Conservation (phyloP, 2,329 filamentous ascomycete genomes). For the Alternaria tenuissima region DNA sequence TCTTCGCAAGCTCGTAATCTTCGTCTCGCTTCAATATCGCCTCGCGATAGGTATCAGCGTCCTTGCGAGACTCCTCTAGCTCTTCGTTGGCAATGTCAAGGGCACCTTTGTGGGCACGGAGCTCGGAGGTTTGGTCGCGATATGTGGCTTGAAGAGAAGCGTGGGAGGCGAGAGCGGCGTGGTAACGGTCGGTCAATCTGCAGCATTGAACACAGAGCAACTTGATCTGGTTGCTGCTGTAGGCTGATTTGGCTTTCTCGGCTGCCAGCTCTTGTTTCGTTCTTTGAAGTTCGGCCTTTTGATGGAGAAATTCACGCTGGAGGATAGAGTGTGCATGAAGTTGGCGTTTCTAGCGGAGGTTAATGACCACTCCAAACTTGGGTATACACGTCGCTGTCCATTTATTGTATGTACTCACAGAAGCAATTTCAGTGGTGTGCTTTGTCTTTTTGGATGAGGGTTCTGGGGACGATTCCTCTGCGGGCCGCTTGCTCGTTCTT, state of each 20-base stretch:
- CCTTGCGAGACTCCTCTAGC: background rate
- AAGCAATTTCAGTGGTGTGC: background rate
- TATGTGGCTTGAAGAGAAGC: background rate
- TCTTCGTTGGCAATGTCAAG: background rate
- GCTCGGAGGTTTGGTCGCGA: background rate
- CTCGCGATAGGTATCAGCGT: background rate
- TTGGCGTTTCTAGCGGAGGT: background rate
- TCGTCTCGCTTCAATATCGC: background rate
- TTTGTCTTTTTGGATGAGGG: background rate
- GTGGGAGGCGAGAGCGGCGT: background rate
- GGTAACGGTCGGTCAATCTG: background rate
- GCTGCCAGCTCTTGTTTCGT: background rate
- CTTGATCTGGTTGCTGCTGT: background rate
- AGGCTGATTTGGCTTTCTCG: background rate
- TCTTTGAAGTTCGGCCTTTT: background rate
- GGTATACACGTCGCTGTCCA: background rate
- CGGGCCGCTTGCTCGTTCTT: background rate
- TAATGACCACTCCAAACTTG: background rate
- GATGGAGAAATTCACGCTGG: background rate
- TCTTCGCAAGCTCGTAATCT: background rate
- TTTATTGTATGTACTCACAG: background rate
- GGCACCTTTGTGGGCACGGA: background rate
- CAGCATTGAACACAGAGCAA: background rate
- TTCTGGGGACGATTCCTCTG: background rate
- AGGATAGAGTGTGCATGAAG: background rate